A percentile compares a stretch with the other conserved stretches of the same genome.
Evolutionary conservation across 176 grass and related monocot genomes (phyloP).

Genomic region (Musa troglodytarum): DNA sequence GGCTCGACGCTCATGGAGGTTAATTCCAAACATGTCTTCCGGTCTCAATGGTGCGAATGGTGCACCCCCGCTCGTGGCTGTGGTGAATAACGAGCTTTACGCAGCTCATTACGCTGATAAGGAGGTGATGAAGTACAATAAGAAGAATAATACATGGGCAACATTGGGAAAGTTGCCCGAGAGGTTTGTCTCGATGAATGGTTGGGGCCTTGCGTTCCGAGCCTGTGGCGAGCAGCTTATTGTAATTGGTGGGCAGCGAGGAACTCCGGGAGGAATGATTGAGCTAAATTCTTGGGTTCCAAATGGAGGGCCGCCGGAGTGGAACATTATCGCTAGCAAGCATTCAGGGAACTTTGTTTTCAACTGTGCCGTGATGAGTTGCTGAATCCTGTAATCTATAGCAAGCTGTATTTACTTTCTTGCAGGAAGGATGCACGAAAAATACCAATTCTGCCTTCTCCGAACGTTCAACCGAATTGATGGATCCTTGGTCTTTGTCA

Average conservation of each 20-base stretch:
- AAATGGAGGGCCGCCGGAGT: conserved; percentile 40
- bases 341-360: conserved; percentile 82
- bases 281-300: conserved; percentile 93
- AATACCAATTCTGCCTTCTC: conserved; percentile 19
- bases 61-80: conserved; percentile 85
- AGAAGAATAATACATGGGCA: conserved; percentile 65
- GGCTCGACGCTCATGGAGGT: conserved; percentile 50
- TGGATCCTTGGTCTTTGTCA: conserved; percentile 43
- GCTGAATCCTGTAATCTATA: conserved; percentile 59
- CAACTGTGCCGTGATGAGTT: conserved; percentile 96
- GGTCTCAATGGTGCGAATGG: conserved; percentile 71
- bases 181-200: conserved; percentile 81
- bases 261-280: conserved; percentile 59
- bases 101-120: conserved; percentile 77
- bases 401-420: conserved; percentile 28
- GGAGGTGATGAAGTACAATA: conserved; percentile 80
- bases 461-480: conserved; percentile 31
- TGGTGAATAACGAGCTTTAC: conserved; percentile 89
- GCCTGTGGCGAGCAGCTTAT: conserved; percentile 81
- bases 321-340: conserved; percentile 67
- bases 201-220: conserved; percentile 92
- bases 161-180: conserved; percentile 81
- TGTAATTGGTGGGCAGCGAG: conserved; percentile 73
- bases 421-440: conserved; percentile 6
- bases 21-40: conserved; percentile 82